phyloP scores from a whole-genome alignment of 140 eudicot species.

The Oenanthe javanica region DNA sequence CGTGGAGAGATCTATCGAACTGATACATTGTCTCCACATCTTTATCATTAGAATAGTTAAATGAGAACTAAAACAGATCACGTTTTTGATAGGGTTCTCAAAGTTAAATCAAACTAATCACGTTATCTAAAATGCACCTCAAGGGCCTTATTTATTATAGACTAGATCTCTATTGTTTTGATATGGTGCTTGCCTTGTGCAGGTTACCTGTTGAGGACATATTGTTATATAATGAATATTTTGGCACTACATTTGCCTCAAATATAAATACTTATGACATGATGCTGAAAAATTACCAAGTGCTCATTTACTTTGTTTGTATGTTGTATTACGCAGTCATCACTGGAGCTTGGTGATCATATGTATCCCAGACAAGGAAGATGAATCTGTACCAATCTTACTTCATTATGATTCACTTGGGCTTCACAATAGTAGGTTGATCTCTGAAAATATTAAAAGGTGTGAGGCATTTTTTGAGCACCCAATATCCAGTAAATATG shows the following conservation, averaged over 20 bases:
- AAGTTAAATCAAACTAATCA: background rate
- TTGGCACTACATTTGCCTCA: background rate
- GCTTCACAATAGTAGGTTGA: conserved; percentile 42
- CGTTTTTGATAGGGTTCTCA: background rate
- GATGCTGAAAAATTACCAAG: background rate
- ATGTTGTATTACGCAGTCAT: conserved; percentile 27
- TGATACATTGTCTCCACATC: background rate
- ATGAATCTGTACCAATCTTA: conserved; percentile 54
- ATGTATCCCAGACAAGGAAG: conserved; percentile 64
- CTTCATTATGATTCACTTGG: conserved; percentile 93
- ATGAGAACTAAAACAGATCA: background rate
- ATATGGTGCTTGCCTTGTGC: background rate
- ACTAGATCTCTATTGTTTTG: background rate
- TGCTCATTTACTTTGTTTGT: background rate
- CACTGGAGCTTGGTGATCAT: conserved; percentile 95
- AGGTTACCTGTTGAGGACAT: background rate
- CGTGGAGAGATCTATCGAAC: background rate
- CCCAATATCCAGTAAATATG: background rate
- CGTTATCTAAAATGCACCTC: background rate
- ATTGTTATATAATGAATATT: background rate
- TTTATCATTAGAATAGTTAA: too few relatives aligned
- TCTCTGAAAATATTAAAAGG: conserved; percentile 57
- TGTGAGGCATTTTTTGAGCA: conserved; percentile 8
- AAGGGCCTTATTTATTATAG: background rate
- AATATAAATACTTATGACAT: background rate